phyloP scores from a whole-genome alignment of 495 filamentous ascomycete species.

The Xylaria bambusicola region DNA sequence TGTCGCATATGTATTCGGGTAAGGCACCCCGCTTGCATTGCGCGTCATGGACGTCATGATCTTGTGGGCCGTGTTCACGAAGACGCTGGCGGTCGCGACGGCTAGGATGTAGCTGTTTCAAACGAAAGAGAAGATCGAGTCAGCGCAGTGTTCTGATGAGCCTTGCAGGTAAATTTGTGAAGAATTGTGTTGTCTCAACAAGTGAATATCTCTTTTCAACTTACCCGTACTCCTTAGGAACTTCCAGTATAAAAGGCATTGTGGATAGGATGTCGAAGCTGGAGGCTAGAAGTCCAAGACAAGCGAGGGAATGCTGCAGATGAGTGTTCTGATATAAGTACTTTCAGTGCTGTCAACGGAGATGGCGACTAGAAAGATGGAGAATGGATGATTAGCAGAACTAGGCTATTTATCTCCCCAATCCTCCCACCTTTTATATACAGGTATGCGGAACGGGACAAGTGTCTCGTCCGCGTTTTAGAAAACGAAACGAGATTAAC shows the following conservation, averaged over 20 bases:
- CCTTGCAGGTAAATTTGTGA: no score
- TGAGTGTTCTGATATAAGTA: no score
- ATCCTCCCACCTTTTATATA: not conserved
- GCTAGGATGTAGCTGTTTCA: constrained; percentile 58
- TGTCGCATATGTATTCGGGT: constrained; percentile 66
- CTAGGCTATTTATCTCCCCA: not conserved
- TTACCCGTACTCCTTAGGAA: constrained; percentile 49
- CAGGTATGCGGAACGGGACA: not conserved
- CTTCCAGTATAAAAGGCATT: constrained; percentile 27
- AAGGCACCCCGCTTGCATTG: constrained; percentile 57
- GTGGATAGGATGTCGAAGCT: not conserved
- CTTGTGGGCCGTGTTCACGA: constrained; percentile 58
- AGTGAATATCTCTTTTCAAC: constrained; percentile 6
- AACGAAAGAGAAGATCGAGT: not conserved
- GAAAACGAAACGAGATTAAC: not conserved
- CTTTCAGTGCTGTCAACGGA: no score
- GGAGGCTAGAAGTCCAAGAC: not conserved
- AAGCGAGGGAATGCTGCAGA: no score
- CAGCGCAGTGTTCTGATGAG: no score
- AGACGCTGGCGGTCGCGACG: constrained; percentile 59
- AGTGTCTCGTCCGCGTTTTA: constrained; percentile 10
- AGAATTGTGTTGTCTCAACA: not conserved
- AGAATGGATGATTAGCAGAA: no score
- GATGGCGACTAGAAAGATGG: no score
- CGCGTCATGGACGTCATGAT: constrained; percentile 48